Evolutionary conservation across 2,329 filamentous ascomycete species (phyloP), one percentile per base, ranked within the genome.

Genomic region (Calonectria pteridis): DNA sequence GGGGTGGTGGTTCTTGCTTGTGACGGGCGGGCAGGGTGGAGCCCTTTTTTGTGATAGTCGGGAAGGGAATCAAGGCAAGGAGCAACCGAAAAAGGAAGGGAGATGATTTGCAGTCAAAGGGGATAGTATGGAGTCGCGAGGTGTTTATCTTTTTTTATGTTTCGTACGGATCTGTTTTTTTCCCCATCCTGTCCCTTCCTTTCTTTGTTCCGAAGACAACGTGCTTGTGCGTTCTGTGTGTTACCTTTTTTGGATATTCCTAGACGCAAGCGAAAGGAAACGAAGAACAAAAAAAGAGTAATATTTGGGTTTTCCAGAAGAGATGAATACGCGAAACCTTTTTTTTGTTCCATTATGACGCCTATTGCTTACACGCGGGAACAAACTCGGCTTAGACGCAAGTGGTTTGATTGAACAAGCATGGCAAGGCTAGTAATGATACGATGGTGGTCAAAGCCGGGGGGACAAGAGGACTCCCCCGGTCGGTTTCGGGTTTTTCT

Each of bases 381-480:
- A 63, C 23, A 28, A 63, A 63, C 35, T n/a, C 16, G 37, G 37
- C 37, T 46, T 46, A 43, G 37, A 43, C 37, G 37, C 35, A 37
- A 37, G 26, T 63, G 59, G 59, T 63, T 63, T 63, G 37, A 63
- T 63, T 31, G n/a, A 63, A 20, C 59, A 63, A 26, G 40, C 40
- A 43, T 29, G 28, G 31, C 33, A 23, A 63, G 16, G 35, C 35
- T 29, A 26, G 59, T 37, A 63, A 63, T 63, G 59, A 63, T 31
- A 63, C 59, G 59, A 63, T 63, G 59, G 59, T 63, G 59, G 59
- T 63, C 59, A 43, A 29, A 63, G 59, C 37, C 59, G 16, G 37
- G 37, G 43, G n/a, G 43, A 46, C 20, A 26, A 23, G 13, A 59
- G 55, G 23, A 13, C 31, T 59, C 55, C 55, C 33, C 55, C n/a